Evolutionary conservation across 805 yeast species (phyloP).

Genomic region (Maudiozyma serrabonitensis): DNA sequence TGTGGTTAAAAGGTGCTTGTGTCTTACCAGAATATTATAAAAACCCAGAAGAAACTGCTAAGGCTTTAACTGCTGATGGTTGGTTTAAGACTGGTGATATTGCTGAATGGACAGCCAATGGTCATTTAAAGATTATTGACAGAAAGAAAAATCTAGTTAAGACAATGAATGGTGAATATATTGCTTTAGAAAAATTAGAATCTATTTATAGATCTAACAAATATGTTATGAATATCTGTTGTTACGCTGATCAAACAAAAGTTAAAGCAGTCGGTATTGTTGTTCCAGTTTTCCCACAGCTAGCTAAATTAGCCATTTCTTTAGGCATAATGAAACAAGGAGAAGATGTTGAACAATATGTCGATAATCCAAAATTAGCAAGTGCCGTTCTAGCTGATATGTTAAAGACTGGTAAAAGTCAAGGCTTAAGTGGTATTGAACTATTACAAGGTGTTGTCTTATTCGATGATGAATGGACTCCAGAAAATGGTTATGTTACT

Average conservation of each 20-base stretch:
- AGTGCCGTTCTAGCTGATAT: conserved; percentile 49
- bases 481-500: conserved; percentile 87
- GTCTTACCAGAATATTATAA: conserved; percentile 72
- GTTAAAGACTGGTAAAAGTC: conserved; percentile 64
- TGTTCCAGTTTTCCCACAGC: conserved; percentile 62
- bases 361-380: conserved; percentile 48
- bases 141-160: conserved; percentile 93
- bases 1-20: conserved; percentile 65
- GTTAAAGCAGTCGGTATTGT: conserved; percentile 90
- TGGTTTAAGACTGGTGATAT: conserved; percentile 98
- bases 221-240: conserved; percentile 73
- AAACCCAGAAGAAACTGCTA: conserved; percentile 71
- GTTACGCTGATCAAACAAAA: conserved; percentile 80
- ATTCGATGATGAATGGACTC: conserved; percentile 93
- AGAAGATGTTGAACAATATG: conserved; percentile 39
- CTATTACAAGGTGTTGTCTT: conserved; percentile 69
- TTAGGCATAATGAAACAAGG: conserved; percentile 39
- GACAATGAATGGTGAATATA: conserved; percentile 94
- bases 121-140: conserved; percentile 77
- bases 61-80: conserved; percentile 70
- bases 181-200: conserved; percentile 92
- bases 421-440: conserved; percentile 81
- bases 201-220: conserved; percentile 79
- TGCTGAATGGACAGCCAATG: conserved; percentile 81
- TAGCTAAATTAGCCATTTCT: conserved; percentile 51